Base-by-base conservation (phyloP, 371 early-diverging fungal genomes). In the Rhizopus sp. region DNA sequence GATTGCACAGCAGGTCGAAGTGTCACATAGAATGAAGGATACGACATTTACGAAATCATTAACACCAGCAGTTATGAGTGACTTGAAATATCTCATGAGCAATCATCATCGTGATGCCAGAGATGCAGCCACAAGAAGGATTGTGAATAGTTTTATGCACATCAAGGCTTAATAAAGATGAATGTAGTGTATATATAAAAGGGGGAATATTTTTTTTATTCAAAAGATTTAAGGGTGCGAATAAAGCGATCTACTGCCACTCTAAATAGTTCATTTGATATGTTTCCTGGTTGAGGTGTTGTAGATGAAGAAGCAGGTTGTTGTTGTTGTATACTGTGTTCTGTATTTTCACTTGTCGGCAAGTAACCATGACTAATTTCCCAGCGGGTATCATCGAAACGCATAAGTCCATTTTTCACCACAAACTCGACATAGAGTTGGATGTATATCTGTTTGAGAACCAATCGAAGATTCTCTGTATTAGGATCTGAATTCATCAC, bases 371-470 rank as follows among this genome's bases (percentile, higher is more conserved):
- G 75, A 32, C 71, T 77, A 17, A 78, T 71, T 46, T 74, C 75
- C 80, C 80, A 80, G 10, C 80, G 75, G 15, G 80, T 80, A 68
- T 80, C 77, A 57, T 78, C 79, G 50, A 80, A 78, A 35, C 73
- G 63, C 70, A 84, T 79, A 54, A 92, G 60, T 10, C 92, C 90
- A 57, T 90, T 89, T 68, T 89, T 93, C 53, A 91, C 87, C 0
- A 94, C 93, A 67, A 89, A 94, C 63, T 95, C 95, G 9, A 97
- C 93, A 71, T 94, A 97, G 17, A 94, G 77, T 48, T 92, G 87
- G 30, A 84, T 76, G 70, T 95, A 92, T 47, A 96, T 91, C 61
- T 87, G 85, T 35, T 87, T 84, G 9, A 96, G 75, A 1, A 88
- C 87, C 2, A 83, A 75, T 41, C 87, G 81, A 61, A 92, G 78